These are phyloP conservation scores for Penicillium odoratum DNA, from an alignment of 495 filamentous ascomycete genomes.

Conservation along the genomic window DNA sequence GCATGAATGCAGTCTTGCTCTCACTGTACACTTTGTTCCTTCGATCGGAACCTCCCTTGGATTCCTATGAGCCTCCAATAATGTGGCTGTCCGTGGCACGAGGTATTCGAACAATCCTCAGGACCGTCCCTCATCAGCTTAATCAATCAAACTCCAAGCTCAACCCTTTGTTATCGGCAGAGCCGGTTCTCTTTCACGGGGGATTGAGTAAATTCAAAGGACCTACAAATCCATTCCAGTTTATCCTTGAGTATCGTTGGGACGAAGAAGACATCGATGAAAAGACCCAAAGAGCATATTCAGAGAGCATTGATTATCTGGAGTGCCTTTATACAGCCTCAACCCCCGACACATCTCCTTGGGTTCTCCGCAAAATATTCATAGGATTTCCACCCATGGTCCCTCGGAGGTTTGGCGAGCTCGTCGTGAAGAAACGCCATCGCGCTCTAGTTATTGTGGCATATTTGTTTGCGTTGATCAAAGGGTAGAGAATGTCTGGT, in stretches of 20 bases:
- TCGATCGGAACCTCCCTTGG: constrained; percentile 18
- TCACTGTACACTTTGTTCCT: constrained; percentile 24
- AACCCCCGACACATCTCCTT: constrained; percentile 20
- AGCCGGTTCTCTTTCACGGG: constrained; percentile 14
- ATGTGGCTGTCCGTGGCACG: constrained; percentile 23
- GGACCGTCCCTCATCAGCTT: constrained; percentile 14
- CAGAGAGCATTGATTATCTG: constrained; percentile 32
- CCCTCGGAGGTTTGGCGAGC: constrained; percentile 29
- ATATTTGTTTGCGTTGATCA: constrained; percentile 39
- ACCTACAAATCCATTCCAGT: constrained; percentile 17
- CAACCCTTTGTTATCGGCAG: constrained; percentile 17
- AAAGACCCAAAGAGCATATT: constrained; percentile 33
- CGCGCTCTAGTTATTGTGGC: constrained; percentile 37
- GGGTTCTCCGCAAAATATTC: constrained; percentile 31
- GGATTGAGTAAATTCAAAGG: neutral
- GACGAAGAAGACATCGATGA: constrained; percentile 22
- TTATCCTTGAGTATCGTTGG: constrained; percentile 16
- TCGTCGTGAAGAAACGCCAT: constrained; percentile 33
- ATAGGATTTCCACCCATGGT: constrained; percentile 38
- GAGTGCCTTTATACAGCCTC: constrained; percentile 31
- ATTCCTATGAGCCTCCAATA: constrained; percentile 21
- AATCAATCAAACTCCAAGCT: constrained; percentile 13
- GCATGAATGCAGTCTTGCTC: constrained; percentile 20
- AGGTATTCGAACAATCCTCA: constrained; percentile 22
- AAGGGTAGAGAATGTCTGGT: constrained; percentile 37